Evolutionary conservation across 1,284 basidiomycete species (phyloP).

Genomic region (Moesziomyces globuligerus): DNA sequence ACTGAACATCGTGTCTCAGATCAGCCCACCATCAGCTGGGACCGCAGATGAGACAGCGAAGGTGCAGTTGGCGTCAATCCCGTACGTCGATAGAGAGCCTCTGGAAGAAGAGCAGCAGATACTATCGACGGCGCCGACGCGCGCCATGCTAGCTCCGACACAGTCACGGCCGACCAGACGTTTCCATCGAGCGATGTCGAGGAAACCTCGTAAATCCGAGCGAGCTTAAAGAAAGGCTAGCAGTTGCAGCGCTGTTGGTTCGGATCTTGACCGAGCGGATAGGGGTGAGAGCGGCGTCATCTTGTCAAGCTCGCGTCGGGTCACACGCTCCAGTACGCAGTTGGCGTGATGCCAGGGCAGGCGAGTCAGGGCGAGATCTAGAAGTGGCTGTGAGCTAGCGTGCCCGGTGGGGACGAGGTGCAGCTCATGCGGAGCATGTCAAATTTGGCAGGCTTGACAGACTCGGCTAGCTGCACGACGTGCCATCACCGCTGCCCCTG

Average conservation of each 20-base stretch:
- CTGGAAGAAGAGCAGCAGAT: not conserved
- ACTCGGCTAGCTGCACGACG: slow-evolving; percentile 9
- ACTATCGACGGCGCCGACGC: too few relatives aligned
- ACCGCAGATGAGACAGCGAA: slow-evolving; percentile 4
- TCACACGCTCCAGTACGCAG: slow-evolving; percentile 5
- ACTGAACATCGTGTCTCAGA: slow-evolving; percentile 8
- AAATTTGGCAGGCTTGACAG: slow-evolving; percentile 25
- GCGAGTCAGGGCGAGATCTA: slow-evolving; percentile 9
- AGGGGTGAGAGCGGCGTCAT: slow-evolving; percentile 10
- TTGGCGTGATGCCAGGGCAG: slow-evolving; percentile 1
- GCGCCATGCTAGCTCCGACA: too few relatives aligned
- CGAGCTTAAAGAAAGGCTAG: not conserved
- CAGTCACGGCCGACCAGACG: too few relatives aligned
- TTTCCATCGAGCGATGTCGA: too few relatives aligned
- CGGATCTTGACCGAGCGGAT: slow-evolving; percentile 1
- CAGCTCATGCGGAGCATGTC: not conserved
- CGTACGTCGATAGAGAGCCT: too few relatives aligned
- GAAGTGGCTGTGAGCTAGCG: not conserved
- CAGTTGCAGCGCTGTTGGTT: not conserved
- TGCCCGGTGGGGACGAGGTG: too few relatives aligned
- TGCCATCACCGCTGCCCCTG: slow-evolving; percentile 2
- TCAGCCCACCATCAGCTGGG: not conserved
- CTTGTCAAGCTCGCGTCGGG: not conserved
- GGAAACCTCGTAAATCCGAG: not conserved
- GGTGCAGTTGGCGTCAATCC: slow-evolving; percentile 3